These are phyloP conservation scores for Vigna radiata DNA, from an alignment of 306 rosid species.

Conservation along the genomic window DNA sequence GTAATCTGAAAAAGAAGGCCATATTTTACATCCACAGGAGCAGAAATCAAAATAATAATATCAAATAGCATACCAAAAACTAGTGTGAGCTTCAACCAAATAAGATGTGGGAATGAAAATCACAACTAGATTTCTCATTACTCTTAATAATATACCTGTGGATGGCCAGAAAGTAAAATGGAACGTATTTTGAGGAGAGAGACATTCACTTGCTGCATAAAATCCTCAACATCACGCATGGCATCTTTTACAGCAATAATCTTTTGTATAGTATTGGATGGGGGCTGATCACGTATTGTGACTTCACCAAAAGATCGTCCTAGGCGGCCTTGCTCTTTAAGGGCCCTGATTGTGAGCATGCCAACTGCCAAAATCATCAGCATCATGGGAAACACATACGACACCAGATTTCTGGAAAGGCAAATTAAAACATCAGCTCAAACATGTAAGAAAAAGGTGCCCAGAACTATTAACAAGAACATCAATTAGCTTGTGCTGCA, in stretches of 20 bases:
- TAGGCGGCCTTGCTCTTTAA: slow-evolving; percentile 97
- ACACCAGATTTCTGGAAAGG: slow-evolving; percentile 77
- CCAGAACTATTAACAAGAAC: neutral
- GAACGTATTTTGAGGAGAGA: slow-evolving; percentile 81
- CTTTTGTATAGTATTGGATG: slow-evolving; percentile 94
- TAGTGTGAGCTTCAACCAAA: slow-evolving; percentile 24
- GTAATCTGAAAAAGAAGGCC: slow-evolving; percentile 68
- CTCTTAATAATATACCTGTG: slow-evolving; percentile 68
- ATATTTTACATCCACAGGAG: slow-evolving; percentile 31
- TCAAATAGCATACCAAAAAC: neutral
- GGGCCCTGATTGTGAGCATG: slow-evolving; percentile 84
- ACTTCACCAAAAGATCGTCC: slow-evolving; percentile 87
- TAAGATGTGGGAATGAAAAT: slow-evolving; percentile 14
- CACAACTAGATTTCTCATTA: slow-evolving; percentile 31
- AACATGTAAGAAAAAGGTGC: slow-evolving; percentile 4
- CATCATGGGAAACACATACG: slow-evolving; percentile 72
- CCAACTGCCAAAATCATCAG: slow-evolving; percentile 74
- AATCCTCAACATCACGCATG: slow-evolving; percentile 83
- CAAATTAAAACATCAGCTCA: slow-evolving; percentile 47
- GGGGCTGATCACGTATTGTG: slow-evolving; percentile 87
- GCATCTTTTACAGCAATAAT: slow-evolving; percentile 93
- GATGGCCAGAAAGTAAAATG: slow-evolving; percentile 84
- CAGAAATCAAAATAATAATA: slow-evolving; percentile 6
- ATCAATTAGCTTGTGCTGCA: too few species aligned
- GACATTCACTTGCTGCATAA: slow-evolving; percentile 80